Evolutionary conservation across 2,329 filamentous ascomycete genomes (phyloP), one percentile per base, ranked within the genome.

Genomic region (Diaporthe amygdali): DNA sequence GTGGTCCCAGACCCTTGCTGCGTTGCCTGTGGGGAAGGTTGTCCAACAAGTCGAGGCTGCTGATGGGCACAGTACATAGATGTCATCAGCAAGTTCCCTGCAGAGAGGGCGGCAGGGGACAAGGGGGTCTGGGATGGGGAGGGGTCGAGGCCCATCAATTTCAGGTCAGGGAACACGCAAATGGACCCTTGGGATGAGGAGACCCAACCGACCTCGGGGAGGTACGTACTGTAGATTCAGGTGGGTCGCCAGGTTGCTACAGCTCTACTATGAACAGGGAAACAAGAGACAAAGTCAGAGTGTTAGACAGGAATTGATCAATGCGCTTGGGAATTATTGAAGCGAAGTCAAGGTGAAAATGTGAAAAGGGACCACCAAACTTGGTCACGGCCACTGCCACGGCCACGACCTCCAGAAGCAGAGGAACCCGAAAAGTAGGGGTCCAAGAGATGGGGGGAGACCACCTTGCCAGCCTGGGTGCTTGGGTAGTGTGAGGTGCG

Each of bases 21-120:
- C 30, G 56, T 37, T 5, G 41, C 59, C 59, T 64, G 59, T 64
- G 59, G 59, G 59, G 59, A 49, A 64, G 37, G 59, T 64, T 47
- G 27, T 64, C 44, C 41, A 63, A 63, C 59, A 63, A 63, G 59
- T 63, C 59, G 59, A 63, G 59, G 59, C 59, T 64, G 59, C 44
- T 49, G 59, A 27, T 64, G 59, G 41, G 59, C 9, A 22, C 41
- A 49, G 59, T 64, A 64, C 59, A 25, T 8, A 47, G 34, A 63
- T 64, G 59, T 64, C 59, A 64, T 64, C 59, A 49, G 59, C 44
- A 64, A 37, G 59, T 64, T 64, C 59, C 59, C 59, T 64, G 59
- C 59, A 64, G 10, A 14, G 44, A 25, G 44, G 59, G 10, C n/a
- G 14, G 44, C 59, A 64, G 59, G 59, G 59, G 41, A n/a, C 22